Conservation (phyloP, 495 filamentous ascomycete genomes). For the Cercophora newfieldiana region DNA sequence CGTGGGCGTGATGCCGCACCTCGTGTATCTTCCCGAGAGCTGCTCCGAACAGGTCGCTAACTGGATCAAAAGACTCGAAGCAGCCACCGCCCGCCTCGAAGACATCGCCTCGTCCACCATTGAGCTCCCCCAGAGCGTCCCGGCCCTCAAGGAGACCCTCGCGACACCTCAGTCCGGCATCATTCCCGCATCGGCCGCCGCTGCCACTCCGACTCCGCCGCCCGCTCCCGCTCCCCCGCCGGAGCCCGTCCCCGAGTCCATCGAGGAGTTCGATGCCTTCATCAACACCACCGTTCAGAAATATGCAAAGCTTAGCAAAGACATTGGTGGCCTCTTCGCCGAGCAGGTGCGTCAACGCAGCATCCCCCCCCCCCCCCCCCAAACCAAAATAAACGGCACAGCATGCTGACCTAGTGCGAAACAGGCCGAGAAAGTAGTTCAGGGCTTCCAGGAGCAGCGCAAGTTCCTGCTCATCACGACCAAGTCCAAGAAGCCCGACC, state of each 20-base stretch:
- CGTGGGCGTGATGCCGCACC: neutral
- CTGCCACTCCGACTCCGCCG: constrained; percentile 25
- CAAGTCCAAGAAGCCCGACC: constrained; percentile 88
- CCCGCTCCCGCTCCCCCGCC: constrained; percentile 41
- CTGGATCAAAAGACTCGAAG: constrained; percentile 78
- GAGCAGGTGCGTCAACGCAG: constrained; percentile 64
- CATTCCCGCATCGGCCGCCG: constrained; percentile 32
- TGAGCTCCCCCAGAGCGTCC: constrained; percentile 52
- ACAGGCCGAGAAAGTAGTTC: constrained; percentile 40
- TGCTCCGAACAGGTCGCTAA: constrained; percentile 19
- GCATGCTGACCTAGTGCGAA: neutral
- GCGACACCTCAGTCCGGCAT: constrained; percentile 31
- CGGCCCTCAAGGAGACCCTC: constrained; percentile 39
- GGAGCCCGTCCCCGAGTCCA: constrained; percentile 68
- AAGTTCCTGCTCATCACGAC: constrained; percentile 85
- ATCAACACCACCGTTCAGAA: constrained; percentile 72
- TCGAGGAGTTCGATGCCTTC: constrained; percentile 83
- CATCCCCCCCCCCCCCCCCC: no score
- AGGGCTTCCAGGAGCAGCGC: constrained; percentile 75
- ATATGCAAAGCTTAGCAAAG: constrained; percentile 74
- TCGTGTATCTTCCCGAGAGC: constrained; percentile 9
- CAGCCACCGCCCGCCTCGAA: constrained; percentile 92
- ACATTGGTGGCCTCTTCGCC: constrained; percentile 73
- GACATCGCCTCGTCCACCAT: constrained; percentile 82
- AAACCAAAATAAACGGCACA: neutral